These are phyloP conservation scores for Diaporthe amygdali DNA, from an alignment of 2,329 filamentous ascomycete species.

Conservation along the genomic window DNA sequence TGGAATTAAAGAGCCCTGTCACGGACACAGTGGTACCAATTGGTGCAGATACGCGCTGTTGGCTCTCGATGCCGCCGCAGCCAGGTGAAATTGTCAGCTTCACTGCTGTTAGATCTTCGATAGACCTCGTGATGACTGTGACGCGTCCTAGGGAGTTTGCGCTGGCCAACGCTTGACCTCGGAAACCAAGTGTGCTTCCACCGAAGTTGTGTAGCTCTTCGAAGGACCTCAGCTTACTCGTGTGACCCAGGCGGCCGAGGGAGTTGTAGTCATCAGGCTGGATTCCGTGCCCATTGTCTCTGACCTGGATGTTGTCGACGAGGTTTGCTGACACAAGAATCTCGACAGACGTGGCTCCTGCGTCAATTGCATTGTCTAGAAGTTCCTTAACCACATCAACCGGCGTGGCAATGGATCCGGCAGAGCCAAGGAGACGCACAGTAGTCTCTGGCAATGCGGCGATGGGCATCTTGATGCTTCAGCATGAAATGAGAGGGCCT, in stretches of 20 bases:
- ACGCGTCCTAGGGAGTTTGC: conserved; percentile 65
- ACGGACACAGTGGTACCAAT: conserved; percentile 73
- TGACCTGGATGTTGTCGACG: conserved; percentile 71
- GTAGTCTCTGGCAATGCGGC: conserved; percentile 52
- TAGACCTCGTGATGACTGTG: conserved; percentile 66
- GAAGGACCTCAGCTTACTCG: conserved; percentile 73
- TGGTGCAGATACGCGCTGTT: conserved; percentile 53
- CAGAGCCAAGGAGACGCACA: conserved; percentile 63
- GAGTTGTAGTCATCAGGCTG: conserved; percentile 62
- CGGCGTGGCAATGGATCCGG: conserved; percentile 64
- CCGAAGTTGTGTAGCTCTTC: conserved; percentile 64
- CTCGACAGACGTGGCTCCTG: conserved; percentile 69
- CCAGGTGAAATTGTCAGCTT: conserved; percentile 47
- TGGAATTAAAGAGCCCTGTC: conserved; percentile 59
- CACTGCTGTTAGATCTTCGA: conserved; percentile 63
- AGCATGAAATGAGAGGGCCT: neutral
- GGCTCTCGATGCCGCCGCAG: conserved; percentile 45
- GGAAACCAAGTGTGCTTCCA: conserved; percentile 72
- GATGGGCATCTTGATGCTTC: conserved; percentile 51
- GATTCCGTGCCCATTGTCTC: conserved; percentile 78
- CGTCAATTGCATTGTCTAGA: conserved; percentile 78
- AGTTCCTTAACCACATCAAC: conserved; percentile 75
- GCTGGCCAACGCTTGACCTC: conserved; percentile 75
- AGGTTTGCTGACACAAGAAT: conserved; percentile 69
- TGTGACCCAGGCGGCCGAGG: conserved; percentile 71